Base-by-base conservation (phyloP, 257 asterid genomes). In the Capsicum chinense region DNA sequence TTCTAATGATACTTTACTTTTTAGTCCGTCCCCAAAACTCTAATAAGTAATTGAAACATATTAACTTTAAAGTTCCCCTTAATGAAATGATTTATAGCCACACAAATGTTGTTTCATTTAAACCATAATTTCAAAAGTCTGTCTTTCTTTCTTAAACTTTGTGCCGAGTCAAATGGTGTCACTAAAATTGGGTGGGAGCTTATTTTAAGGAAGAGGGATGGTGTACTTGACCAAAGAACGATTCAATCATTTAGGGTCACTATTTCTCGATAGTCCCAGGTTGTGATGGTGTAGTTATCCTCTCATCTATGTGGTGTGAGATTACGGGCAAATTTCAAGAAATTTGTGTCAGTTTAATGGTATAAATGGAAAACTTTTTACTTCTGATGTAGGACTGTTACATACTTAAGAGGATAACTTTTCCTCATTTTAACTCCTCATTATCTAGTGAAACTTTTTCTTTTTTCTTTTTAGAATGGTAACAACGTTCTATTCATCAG, bases 181-280 rank as follows among this genome's bases (percentile, higher is more conserved):
- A 42, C 47, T 3, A 3, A 42, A 42, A 10, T 50, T 50, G 56
- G 56, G 56, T 8, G 10, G 9, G 12, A 7, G 56, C 8, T 26
- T 60, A 60, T 60, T 60, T 59, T 60, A 60, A 60, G 67, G 67
- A 60, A 60, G 37, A 60, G 67, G 67, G 67, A 19, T n/a, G 37
- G 6, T 19, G 37, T 60, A 60, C 67, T 19, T 60, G 67, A 21
- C 39, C 33, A 19, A 62, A 62, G 26, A 62, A 62, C 69, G 21
- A 12, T 62, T 7, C 15, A 4, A 19, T 62, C 35, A 62, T 62
- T 19, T 62, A 7, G 39, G 70, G 26, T 64, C 70, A 64, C 70
- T 64, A 64, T 64, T 64, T 64, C 15, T 26, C 33, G 33, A 26
- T 26, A 26, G 33, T 26, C 33, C 33, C 33, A 26, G 33, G 33